Conservation (phyloP, 306 rosid species). For the Vigna reflexopilosa region DNA sequence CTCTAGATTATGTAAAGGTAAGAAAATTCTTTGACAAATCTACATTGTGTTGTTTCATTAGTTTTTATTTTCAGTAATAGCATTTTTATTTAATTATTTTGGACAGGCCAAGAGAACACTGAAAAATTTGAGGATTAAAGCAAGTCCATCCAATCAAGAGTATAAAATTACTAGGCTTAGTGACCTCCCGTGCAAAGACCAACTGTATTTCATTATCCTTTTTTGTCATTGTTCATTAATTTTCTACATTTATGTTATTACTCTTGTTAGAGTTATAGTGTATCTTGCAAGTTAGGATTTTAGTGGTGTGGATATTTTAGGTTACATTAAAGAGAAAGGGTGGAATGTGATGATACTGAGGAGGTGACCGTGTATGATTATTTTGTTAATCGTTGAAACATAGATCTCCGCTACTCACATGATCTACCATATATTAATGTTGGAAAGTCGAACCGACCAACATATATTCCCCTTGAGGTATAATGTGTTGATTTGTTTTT, state of each 20-base stretch:
- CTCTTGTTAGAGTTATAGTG: background rate
- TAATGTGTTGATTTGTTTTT: background rate
- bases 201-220: conserved; percentile 47
- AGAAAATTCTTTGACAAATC: background rate
- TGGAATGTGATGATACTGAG: conserved; percentile 42
- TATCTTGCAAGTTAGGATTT: background rate
- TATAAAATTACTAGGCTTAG: conserved; percentile 90
- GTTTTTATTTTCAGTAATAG: background rate
- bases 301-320: conserved; percentile 39
- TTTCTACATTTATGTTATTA: background rate
- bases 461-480: conserved; percentile 89
- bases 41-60: background rate
- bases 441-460: conserved; percentile 92
- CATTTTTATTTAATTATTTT: background rate
- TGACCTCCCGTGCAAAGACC: conserved; percentile 79
- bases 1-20: conserved; percentile 88
- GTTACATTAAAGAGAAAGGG: conserved; percentile 63
- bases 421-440: conserved; percentile 89
- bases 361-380: conserved; percentile 90
- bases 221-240: background rate
- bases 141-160: conserved; percentile 73
- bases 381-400: conserved; percentile 66
- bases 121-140: conserved; percentile 77
- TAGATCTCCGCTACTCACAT: conserved; percentile 64
- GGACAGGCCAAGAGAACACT: conserved; percentile 81